Evolutionary conservation across 768 basidiomycete genomes (phyloP), one percentile per base, ranked within the genome.

Genomic region (Suillus luteus): DNA sequence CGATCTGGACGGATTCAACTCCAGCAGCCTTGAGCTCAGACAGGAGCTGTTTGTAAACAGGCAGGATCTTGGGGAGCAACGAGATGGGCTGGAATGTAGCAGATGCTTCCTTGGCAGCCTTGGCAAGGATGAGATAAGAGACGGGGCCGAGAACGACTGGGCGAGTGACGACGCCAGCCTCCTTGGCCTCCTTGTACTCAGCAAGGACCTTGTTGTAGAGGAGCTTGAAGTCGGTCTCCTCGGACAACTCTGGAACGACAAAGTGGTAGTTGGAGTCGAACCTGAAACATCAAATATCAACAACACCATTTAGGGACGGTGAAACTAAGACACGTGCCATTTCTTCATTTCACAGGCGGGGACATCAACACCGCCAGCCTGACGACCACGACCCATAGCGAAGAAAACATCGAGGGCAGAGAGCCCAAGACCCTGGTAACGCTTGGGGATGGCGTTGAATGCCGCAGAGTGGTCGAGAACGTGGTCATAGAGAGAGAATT

Each of bases 261-360:
- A 89, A 96, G 83, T 99, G 96, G 83, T 97, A 99, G 87, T 97
- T 98, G 59, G 94, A 95, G 80, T 97, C 95, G 77, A 95, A 96
- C 95, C 94, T 96, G 66, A 46, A 66, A 58, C 40, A 61, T 22
- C 15, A 35, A 66, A 55, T 65, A 55, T 11, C 31, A 54, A 35
- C 63, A 35, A 71, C 46, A 3, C 19, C 43, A 17, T 48, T 17
- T 48, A 43, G 40, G 61, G 17, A 31, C 8, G 35, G 37, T 35
- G 15, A 3, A 62, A 62, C 22, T 31, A 40, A 51, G 46, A 43
- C 37, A 81, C 88, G 71, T 74, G 93, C 96, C 97, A 99, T 81
- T 99, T 99, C 86, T 97, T 98, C 97, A 99, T 99, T 83, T 98
- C 96, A 67, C 87, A 94, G 55, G 96, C 95, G 58, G 93, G 94